A percentile compares a stretch with the other conserved stretches of the same genome.
Evolutionary conservation across 345 rosid species (phyloP).

Genomic region (Anastatica hierochuntica): DNA sequence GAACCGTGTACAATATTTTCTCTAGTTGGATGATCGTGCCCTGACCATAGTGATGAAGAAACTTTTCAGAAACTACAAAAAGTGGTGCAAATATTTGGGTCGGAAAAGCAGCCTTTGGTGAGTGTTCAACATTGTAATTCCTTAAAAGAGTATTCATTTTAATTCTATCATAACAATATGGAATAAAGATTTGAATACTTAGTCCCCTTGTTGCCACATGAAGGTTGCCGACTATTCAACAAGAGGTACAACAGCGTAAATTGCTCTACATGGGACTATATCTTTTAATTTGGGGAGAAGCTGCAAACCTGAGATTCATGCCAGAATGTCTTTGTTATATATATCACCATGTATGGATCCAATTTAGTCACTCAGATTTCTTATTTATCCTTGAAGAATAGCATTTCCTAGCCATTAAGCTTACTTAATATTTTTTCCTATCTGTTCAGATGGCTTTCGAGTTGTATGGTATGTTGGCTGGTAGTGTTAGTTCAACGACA

Average conservation of each 20-base stretch:
- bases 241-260: slow-evolving; percentile 89
- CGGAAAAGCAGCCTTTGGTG: slow-evolving; percentile 66
- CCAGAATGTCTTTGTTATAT: slow-evolving; percentile 90
- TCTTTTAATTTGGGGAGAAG: slow-evolving; percentile 96
- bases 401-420: background rate
- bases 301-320: slow-evolving; percentile 93
- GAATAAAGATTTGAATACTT: background rate
- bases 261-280: slow-evolving; percentile 82
- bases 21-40: slow-evolving; percentile 53
- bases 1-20: background rate
- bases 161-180: background rate
- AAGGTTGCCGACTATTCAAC: slow-evolving; percentile 94
- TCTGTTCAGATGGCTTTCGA: slow-evolving; percentile 28
- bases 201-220: slow-evolving; percentile 9
- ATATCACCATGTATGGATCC: slow-evolving; percentile 71
- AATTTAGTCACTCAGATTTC: background rate
- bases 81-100: slow-evolving; percentile 63
- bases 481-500: slow-evolving; percentile 48
- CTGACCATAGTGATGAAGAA: slow-evolving; percentile 52
- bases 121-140: slow-evolving; percentile 17
- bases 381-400: background rate
- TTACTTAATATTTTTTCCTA: background rate
- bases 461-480: slow-evolving; percentile 58
- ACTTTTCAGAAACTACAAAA: slow-evolving; percentile 55
- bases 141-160: too few species aligned